Evolutionary conservation across 1,139 yeast genomes (phyloP).

Genomic region (Kurtzmaniella quercitrusa): DNA sequence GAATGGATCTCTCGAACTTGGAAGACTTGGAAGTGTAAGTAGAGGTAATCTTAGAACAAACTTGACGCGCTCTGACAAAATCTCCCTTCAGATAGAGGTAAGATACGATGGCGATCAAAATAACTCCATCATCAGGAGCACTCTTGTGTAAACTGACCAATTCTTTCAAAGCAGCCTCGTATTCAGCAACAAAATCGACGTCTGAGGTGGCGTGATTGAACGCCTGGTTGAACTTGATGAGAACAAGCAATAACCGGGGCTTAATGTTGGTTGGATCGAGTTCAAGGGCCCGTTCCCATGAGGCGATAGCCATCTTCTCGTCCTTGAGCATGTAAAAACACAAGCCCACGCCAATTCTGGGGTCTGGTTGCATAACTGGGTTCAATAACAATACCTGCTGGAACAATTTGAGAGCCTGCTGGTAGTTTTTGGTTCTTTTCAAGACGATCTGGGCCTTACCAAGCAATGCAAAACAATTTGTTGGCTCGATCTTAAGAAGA

Average conservation of each 20-base stretch:
- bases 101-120: slow-evolving; percentile 42
- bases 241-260: slow-evolving; percentile 61
- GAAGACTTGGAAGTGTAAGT: slow-evolving; percentile 26
- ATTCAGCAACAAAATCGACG: slow-evolving; percentile 50
- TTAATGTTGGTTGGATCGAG: slow-evolving; percentile 58
- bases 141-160: slow-evolving; percentile 25
- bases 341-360: slow-evolving; percentile 90
- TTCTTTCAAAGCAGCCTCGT: slow-evolving; percentile 40
- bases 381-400: slow-evolving; percentile 77
- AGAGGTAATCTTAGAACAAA: slow-evolving; percentile 49
- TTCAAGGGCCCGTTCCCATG: slow-evolving; percentile 82
- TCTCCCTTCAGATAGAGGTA: slow-evolving; percentile 62
- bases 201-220: slow-evolving; percentile 58
- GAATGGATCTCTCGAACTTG: slow-evolving; percentile 32
- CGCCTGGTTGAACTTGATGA: slow-evolving; percentile 65
- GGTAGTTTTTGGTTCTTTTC: slow-evolving; percentile 62
- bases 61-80: slow-evolving; percentile 51
- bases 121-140: slow-evolving; percentile 30
- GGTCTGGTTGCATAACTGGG: slow-evolving; percentile 82
- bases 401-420: slow-evolving; percentile 71
- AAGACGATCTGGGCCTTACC: slow-evolving; percentile 83
- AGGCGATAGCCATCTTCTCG: slow-evolving; percentile 64
- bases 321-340: slow-evolving; percentile 90
- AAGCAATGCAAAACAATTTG: slow-evolving; percentile 71
- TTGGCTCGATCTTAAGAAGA: slow-evolving; percentile 44